Percentiles rank a stretch among this genome's conserved stretches.
phyloP scores from a whole-genome alignment of 106 monocot genomes.

The Dioscorea dumetorum region DNA sequence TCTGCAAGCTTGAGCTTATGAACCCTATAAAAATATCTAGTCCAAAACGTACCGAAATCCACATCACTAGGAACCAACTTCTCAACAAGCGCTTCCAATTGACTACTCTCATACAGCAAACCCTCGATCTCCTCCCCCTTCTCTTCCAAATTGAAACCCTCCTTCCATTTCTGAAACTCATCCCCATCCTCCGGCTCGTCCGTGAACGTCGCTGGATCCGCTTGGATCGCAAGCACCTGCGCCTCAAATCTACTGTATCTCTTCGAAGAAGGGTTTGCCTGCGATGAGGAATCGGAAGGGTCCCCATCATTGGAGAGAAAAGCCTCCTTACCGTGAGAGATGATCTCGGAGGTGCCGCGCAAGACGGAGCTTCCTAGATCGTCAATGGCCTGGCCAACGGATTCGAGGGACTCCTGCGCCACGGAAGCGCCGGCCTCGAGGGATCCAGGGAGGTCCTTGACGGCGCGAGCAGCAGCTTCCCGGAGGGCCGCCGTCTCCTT shows the following conservation, averaged over 20 bases:
- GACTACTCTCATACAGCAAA: slow-evolving; percentile 42
- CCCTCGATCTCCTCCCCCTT: slow-evolving; percentile 66
- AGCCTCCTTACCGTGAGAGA: slow-evolving; percentile 27
- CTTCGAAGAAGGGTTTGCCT: slow-evolving; percentile 10
- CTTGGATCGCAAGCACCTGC: slow-evolving; percentile 60
- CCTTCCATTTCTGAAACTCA: slow-evolving; percentile 56
- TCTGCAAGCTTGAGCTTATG: slow-evolving; percentile 82
- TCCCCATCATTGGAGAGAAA: slow-evolving; percentile 7
- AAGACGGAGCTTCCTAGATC: slow-evolving; percentile 48
- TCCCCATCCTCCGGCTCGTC: slow-evolving; percentile 61
- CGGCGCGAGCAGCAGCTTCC: slow-evolving; percentile 64
- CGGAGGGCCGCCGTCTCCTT: slow-evolving; percentile 69
- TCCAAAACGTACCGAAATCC: slow-evolving; percentile 82
- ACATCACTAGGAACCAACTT: slow-evolving; percentile 66
- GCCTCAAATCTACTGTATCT: slow-evolving; percentile 59
- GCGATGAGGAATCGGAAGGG: not conserved
- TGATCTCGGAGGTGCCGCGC: slow-evolving; percentile 39
- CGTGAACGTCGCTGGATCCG: slow-evolving; percentile 55
- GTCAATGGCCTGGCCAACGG: slow-evolving; percentile 82
- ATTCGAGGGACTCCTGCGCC: slow-evolving; percentile 75
- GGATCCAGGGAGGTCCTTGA: slow-evolving; percentile 45
- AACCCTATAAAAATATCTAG: slow-evolving; percentile 72
- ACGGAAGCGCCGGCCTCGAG: slow-evolving; percentile 69
- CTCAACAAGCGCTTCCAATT: slow-evolving; percentile 44
- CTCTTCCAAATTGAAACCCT: slow-evolving; percentile 41